Evolutionary conservation across 805 yeast genomes (phyloP).

Genomic region (Sugiyamaella marilandica): DNA sequence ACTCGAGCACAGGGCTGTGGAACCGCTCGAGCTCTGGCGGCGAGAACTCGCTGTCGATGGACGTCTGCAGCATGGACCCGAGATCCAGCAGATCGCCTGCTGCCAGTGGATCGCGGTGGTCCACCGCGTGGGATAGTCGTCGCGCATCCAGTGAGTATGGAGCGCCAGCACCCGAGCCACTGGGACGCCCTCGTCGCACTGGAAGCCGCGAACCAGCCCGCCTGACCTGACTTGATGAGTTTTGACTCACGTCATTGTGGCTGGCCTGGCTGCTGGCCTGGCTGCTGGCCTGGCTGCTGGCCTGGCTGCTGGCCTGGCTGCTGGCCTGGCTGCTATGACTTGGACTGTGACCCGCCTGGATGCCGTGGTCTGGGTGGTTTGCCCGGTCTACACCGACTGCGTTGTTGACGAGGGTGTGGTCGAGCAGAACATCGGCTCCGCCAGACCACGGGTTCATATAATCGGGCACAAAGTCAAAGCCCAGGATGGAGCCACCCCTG

Average conservation of each 20-base stretch:
- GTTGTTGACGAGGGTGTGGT: too few species aligned
- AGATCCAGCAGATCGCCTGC: background rate
- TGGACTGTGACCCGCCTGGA: background rate
- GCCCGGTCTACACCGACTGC: too few species aligned
- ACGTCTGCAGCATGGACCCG: background rate
- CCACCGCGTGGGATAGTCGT: background rate
- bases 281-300: too few species aligned
- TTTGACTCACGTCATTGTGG: too few species aligned
- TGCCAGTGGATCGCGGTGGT: background rate
- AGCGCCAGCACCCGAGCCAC: too few species aligned
- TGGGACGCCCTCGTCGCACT: too few species aligned
- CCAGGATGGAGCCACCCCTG: constrained; percentile 18
- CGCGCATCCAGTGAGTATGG: background rate
- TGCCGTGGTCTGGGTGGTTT: background rate
- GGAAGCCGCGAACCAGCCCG: background rate
- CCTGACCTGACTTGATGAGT: background rate
- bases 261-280: background rate
- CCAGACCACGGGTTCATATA: background rate
- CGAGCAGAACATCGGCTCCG: background rate
- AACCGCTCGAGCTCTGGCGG: constrained; percentile 13
- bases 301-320: background rate
- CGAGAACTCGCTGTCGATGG: constrained; percentile 6
- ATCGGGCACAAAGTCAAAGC: constrained; percentile 19
- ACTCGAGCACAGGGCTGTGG: constrained; percentile 4
- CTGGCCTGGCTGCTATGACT: background rate